Evolutionary conservation across 2,329 filamentous ascomycete genomes (phyloP).

Genomic region (Scedosporium aurantiacum): DNA sequence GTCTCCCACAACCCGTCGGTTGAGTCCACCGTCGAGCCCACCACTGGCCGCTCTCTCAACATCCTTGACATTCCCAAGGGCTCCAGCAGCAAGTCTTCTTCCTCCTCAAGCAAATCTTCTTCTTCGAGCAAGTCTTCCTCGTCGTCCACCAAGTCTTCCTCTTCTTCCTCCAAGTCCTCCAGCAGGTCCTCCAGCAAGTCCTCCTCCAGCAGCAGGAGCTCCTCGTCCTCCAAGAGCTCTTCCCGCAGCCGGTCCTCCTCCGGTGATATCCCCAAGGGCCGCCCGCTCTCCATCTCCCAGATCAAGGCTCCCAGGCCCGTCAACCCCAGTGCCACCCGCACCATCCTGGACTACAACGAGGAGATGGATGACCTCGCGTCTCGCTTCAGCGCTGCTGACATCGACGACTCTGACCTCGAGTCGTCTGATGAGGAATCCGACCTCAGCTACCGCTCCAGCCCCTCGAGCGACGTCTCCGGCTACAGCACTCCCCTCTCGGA

Average conservation of each 20-base stretch:
- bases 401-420: slow-evolving; percentile 26
- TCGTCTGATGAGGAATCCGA: slow-evolving; percentile 42
- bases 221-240: slow-evolving; percentile 25
- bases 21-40: slow-evolving; percentile 83
- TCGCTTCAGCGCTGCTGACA: slow-evolving; percentile 54
- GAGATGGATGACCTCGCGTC: slow-evolving; percentile 69
- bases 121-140: slow-evolving; percentile 23
- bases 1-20: slow-evolving; percentile 92
- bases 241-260: slow-evolving; percentile 40
- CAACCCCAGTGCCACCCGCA: slow-evolving; percentile 75
- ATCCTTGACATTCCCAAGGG: slow-evolving; percentile 76
- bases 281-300: slow-evolving; percentile 72
- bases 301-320: slow-evolving; percentile 86
- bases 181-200: slow-evolving; percentile 18
- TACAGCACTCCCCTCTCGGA: slow-evolving; percentile 72
- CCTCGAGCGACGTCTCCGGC: slow-evolving; percentile 62
- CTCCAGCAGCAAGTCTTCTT: slow-evolving; percentile 28
- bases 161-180: slow-evolving; percentile 23
- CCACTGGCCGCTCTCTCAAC: slow-evolving; percentile 93
- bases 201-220: slow-evolving; percentile 24
- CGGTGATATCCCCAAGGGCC: slow-evolving; percentile 72
- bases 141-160: slow-evolving; percentile 27
- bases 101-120: slow-evolving; percentile 13
- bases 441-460: slow-evolving; percentile 59
- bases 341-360: slow-evolving; percentile 68